Evolutionary conservation across 441 rosid species (phyloP), one percentile per base, ranked within the genome.

Genomic region (Manihot esculenta): DNA sequence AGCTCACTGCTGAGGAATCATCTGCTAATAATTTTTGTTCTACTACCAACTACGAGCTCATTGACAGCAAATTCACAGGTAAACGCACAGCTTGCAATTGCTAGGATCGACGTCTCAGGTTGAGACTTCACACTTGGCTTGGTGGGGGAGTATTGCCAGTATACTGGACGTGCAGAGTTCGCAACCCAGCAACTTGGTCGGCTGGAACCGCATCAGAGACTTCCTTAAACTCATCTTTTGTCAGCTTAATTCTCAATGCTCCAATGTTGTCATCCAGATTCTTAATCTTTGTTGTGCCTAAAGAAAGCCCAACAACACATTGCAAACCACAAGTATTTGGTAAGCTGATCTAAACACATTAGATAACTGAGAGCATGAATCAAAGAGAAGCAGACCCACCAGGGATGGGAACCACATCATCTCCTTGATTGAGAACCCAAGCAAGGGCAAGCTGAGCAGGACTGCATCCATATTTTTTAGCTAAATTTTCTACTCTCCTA

Each of bases 361-460:
- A 14, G 48, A 24, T 18, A 10, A 21, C 3, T 1, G 11, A 9
- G 1, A 18, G 23, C 10, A 76, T 21, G 27, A 10, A 27, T 50
- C 27, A n/a, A n/a, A n/a, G n/a, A n/a, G n/a, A n/a, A n/a, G n/a
- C 48, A 18, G 6, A 60, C 79, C 74, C 42, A 86, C 88, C 88
- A 5, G 88, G 88, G 68, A 86, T 83, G 17, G 90, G 87, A 20
- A 81, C 84, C 61, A 84, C 81, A 60, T 71, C 83, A 33, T 81
- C 80, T 20, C 84, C 84, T 72, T 83, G 85, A 23, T 74, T 70
- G 8, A 79, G 77, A 74, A 86, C 21, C 90, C 90, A 86, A 1
- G 88, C 85, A 27, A 86, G 75, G 9, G 87, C 83, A 15, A 84
- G 76, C 33, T 30, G 33, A 30, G 33, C 33, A 30, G 33, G 33